Base-by-base conservation (phyloP, 1,139 yeast genomes). In the Kurtzmaniella natalensis region DNA sequence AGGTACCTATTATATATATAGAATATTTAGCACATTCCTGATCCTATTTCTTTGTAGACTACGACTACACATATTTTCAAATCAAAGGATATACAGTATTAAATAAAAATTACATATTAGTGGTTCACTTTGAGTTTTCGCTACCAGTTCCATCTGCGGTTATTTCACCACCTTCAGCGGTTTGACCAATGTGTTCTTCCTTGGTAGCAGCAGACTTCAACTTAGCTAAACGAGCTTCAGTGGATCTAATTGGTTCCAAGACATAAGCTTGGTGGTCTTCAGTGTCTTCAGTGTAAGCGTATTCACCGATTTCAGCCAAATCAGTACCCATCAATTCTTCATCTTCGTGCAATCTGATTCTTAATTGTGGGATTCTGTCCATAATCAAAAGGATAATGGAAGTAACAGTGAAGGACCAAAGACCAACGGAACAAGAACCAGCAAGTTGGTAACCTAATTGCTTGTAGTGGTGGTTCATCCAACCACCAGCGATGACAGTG, bases 381-480 rank as follows among this genome's bases (percentile, higher is more conserved):
- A 85, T 78, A 37, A 64, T 61, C 33, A 81, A 59, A 44, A 92
- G 71, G 34, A 89, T 70, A 37, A 85, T 67, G 5, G 82, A 72
- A 24, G 96, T 87, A 37, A 88, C 74, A 11, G 64, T 73, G 53
- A 86, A 86, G 9, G 95, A 74, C 94, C 95, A 89, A 18, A 76
- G 77, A 42, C 81, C 79, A 40, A 81, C 77, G 18, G 95, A 72
- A 42, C 72, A 66, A 44, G 82, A 72, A 36, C 87, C 96, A 30
- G 97, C 96, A 47, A 89, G 70, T 69, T 89, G 97, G 70, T 81
- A 88, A 40, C 96, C 96, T 43, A 89, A 79, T 70, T 89, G 97
- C 39, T 68, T 74, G 62, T 74, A 89, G 71, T 88, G 81, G 55
- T 86, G 94, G 71, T 86, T 87, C 51, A 89, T 66, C 97, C 98